Evolutionary conservation across 192 early-diverging fungal genomes (phyloP), one percentile per base, ranked within the genome.

Genomic region (Spizellomyces punctatus): DNA sequence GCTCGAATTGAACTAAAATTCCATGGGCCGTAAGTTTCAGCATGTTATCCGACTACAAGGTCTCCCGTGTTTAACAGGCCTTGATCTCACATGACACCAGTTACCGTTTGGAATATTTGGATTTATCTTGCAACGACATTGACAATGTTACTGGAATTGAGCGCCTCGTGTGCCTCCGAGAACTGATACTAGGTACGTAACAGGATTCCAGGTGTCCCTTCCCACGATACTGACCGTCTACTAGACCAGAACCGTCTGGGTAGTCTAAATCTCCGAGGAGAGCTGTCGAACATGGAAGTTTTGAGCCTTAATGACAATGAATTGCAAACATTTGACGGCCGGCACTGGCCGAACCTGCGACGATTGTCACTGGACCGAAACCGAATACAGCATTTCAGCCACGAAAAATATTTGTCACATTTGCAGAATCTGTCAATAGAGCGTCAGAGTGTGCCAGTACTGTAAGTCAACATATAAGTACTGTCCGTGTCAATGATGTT

Each of bases 121-220:
- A 76, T 66, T 54, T 72, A 36, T 76, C 75, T 6, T 67, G 62
- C 54, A 76, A 76, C 46, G 21, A 66, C 16, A 17, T 73, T 6
- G 42, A 10, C 10, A 22, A 12, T 70, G 0, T 76, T 9, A 65
- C 6, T 12, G 60, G 56, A 14, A 12, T 76, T 27, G 62, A 76
- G 47, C 43, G 14, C 16, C 46, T 76, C 12, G 45, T 42, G 22
- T 46, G 12, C 8, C 19, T 76, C 4, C 57, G 69, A 36, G 69
- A 76, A 48, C 41, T 76, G 8, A 6, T 63, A 9, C 8, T 66
- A 16, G 75, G 70, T 76, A 71, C n/a, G 57, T 68, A 5, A 19
- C 22, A 22, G 41, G 19, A 41, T 36, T 16, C 14, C 63, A 69
- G 36, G n/a, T 17, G 22, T 45, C 21, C 5, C 57, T 14, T 58